phyloP scores from a whole-genome alignment of 2,329 filamentous ascomycete species.

The Hymenoscyphus fructigenus region DNA sequence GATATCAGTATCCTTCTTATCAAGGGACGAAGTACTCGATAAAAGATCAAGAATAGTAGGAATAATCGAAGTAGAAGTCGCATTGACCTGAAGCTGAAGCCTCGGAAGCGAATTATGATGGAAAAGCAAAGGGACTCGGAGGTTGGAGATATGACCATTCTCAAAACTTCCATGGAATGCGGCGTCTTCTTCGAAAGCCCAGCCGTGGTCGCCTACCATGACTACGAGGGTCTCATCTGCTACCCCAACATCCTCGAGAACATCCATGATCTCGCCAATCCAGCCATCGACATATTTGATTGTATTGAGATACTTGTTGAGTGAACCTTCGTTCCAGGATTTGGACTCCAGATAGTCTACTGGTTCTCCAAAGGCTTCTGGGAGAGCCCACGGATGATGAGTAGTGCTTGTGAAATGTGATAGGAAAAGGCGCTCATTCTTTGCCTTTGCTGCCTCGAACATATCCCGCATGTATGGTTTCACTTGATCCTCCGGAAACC shows the following conservation, averaged over 20 bases:
- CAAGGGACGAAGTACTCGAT: constrained; percentile 41
- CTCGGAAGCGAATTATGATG: constrained; percentile 44
- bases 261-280: constrained; percentile 16
- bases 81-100: constrained; percentile 41
- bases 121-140: constrained; percentile 45
- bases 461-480: constrained; percentile 41
- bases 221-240: constrained; percentile 47
- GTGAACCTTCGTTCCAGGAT: constrained; percentile 19
- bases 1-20: constrained; percentile 34
- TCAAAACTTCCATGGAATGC: constrained; percentile 42
- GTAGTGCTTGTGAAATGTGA: constrained; percentile 40
- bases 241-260: constrained; percentile 43
- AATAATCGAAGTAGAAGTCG: constrained; percentile 44
- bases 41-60: constrained; percentile 48
- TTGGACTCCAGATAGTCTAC: constrained; percentile 35
- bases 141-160: constrained; percentile 45
- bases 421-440: constrained; percentile 38
- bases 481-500: constrained; percentile 43
- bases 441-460: constrained; percentile 34
- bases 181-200: constrained; percentile 44
- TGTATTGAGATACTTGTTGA: constrained; percentile 45
- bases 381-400: constrained; percentile 46
- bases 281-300: constrained; percentile 33
- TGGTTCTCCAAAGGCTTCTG: constrained; percentile 34
- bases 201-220: constrained; percentile 46